Evolutionary conservation across 202 grass and related monocot genomes (phyloP).

Genomic region (Setaria viridis): DNA sequence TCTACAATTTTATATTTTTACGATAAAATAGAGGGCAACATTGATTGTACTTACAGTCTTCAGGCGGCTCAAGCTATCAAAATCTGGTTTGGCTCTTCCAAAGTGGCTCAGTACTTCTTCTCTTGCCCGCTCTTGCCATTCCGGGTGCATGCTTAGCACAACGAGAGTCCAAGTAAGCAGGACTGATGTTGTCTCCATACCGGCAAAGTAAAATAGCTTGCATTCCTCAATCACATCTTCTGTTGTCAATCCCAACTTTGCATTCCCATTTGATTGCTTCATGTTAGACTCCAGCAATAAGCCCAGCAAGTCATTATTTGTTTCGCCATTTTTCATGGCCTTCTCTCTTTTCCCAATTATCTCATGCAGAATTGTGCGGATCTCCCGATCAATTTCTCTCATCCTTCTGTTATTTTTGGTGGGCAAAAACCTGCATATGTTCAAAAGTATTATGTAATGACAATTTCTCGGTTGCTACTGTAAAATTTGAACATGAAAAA

Average conservation of each 20-base stretch:
- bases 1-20: neutral
- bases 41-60: constrained; percentile 64
- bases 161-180: constrained; percentile 78
- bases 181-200: constrained; percentile 74
- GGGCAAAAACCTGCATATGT: constrained; percentile 68
- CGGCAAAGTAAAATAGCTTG: constrained; percentile 85
- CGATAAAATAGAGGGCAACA: neutral
- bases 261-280: constrained; percentile 48
- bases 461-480: neutral
- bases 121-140: constrained; percentile 77
- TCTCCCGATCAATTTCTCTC: constrained; percentile 48
- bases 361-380: constrained; percentile 47
- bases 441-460: constrained; percentile 5
- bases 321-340: constrained; percentile 52
- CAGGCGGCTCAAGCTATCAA: constrained; percentile 61
- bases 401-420: constrained; percentile 70
- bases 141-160: constrained; percentile 69
- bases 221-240: constrained; percentile 84
- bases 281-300: constrained; percentile 73
- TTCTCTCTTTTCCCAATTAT: constrained; percentile 66
- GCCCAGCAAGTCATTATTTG: constrained; percentile 62
- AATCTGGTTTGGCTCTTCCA: constrained; percentile 54
- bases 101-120: constrained; percentile 72
- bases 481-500: neutral
- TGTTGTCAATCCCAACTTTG: constrained; percentile 51